Evolutionary conservation across 768 basidiomycete genomes (phyloP), one percentile per base, ranked within the genome.

Genomic region (Leucocoprinus birnbaumii): DNA sequence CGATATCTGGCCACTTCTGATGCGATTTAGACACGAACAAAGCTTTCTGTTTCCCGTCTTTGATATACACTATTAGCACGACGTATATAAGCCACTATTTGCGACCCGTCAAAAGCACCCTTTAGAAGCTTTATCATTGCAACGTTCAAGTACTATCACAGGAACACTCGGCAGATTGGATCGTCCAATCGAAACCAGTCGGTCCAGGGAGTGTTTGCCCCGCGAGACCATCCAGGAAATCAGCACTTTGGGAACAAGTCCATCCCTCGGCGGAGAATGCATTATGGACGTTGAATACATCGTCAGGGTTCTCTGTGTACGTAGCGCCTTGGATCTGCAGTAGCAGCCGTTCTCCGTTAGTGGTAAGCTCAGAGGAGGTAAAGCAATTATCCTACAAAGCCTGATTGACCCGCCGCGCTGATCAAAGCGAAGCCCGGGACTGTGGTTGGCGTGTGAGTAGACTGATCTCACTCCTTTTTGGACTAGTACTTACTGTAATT

Each of bases 211-310:
- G 22, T 14, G 27, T 52, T 27, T 31, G 42, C 19, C 31, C 41
- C 14, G 51, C 19, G 8, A 52, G 42, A 35, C 51, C 27, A 9
- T 52, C 51, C 27, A 44, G 21, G 43, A 52, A 52, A 8, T 22
- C 31, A 34, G 41, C 19, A 18, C 19, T 21, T 31, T 52, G 42
- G 10, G 18, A n/a, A 16, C 51, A 52, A 11, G 51, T 52, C 40
- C 40, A 52, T 13, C 42, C 51, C 3, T 21, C 27, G 26, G 18
- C 42, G n/a, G 42, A 44, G 27, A 52, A 44, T 26, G 14, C 41
- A 7, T 52, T 52, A 19, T 52, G 51, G 8, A 35, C 51, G 19
- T 52, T 52, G 27, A 52, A 45, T 1, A 44, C 41, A 22, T 52
- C 42, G 22, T 52, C 41, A 1, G 51, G 27, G 24, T 52, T 34